Percentiles rank a stretch among this genome's conserved stretches.
phyloP scores from a whole-genome alignment of 345 rosid genomes.

The Eucalyptus polyanthemos region DNA sequence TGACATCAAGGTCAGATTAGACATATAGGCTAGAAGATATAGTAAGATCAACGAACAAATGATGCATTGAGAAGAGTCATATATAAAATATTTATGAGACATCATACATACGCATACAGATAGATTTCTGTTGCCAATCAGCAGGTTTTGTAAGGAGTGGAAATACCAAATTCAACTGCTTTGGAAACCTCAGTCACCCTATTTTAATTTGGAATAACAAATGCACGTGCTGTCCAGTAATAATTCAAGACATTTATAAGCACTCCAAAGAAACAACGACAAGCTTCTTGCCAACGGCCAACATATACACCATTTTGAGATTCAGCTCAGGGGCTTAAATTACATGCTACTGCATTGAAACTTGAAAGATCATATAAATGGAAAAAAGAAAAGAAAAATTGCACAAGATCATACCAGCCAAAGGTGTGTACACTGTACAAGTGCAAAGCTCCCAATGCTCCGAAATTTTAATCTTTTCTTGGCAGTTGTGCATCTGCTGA shows the following conservation, averaged over 20 bases:
- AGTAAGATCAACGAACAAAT: background rate
- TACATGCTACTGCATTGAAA: background rate
- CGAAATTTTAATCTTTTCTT: constrained; percentile 56
- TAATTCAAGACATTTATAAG: too few species aligned
- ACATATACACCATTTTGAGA: too few species aligned
- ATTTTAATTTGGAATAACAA: too few species aligned
- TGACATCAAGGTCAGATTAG: background rate
- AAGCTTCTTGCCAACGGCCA: too few species aligned
- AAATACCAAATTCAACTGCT: too few species aligned
- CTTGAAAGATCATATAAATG: background rate
- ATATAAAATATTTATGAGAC: background rate
- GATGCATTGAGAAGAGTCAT: background rate
- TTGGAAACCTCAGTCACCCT: too few species aligned
- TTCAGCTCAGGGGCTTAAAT: too few species aligned
- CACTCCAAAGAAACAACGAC: too few species aligned
- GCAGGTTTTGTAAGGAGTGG: too few species aligned
- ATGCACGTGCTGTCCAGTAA: too few species aligned
- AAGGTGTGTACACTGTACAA: background rate
- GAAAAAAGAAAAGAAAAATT: background rate
- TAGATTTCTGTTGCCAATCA: too few species aligned
- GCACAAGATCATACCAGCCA: background rate
- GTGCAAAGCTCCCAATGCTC: constrained; percentile 2
- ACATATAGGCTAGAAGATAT: background rate
- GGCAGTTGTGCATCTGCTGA: constrained; percentile 46
- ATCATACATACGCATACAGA: too few species aligned